These are phyloP conservation scores for Camelina laxa DNA, from an alignment of 345 rosid species.

Conservation along the genomic window DNA sequence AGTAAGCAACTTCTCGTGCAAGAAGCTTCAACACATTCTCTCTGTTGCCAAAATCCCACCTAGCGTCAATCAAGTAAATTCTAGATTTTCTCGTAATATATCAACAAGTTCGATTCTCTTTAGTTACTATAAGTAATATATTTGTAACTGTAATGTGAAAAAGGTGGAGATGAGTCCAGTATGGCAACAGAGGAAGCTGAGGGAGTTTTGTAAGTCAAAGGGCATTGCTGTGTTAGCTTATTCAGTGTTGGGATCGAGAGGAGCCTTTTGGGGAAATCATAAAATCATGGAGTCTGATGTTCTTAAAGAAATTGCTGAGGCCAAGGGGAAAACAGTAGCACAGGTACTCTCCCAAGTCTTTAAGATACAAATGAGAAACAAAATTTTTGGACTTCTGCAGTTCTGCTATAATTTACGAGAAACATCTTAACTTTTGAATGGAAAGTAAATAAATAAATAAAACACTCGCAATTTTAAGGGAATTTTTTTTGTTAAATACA, in stretches of 20 bases:
- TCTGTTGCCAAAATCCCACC: conserved; percentile 74
- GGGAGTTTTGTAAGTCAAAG: conserved; percentile 61
- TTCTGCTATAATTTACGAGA: too few species aligned
- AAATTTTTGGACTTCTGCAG: too few species aligned
- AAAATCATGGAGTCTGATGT: conserved; percentile 65
- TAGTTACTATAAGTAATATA: too few species aligned
- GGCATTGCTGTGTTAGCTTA: conserved; percentile 63
- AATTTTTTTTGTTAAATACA: too few species aligned
- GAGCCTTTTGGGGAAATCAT: conserved; percentile 71
- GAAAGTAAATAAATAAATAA: too few species aligned
- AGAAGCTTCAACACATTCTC: conserved; percentile 65
- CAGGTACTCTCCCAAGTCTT: conserved; percentile 43
- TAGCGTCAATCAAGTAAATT: conserved; percentile 72
- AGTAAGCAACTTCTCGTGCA: conserved; percentile 81
- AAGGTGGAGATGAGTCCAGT: conserved; percentile 89
- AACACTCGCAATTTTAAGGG: too few species aligned
- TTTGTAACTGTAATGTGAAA: conserved; percentile 20
- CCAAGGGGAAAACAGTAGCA: conserved; percentile 71
- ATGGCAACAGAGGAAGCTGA: conserved; percentile 78
- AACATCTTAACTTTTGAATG: too few species aligned
- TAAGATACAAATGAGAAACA: too few species aligned
- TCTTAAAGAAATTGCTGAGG: conserved; percentile 64
- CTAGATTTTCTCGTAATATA: not conserved
- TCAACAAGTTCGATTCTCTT: too few species aligned
- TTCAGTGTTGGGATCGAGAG: conserved; percentile 67